Base-by-base conservation (phyloP, 306 rosid genomes). In the Datisca glomerata region DNA sequence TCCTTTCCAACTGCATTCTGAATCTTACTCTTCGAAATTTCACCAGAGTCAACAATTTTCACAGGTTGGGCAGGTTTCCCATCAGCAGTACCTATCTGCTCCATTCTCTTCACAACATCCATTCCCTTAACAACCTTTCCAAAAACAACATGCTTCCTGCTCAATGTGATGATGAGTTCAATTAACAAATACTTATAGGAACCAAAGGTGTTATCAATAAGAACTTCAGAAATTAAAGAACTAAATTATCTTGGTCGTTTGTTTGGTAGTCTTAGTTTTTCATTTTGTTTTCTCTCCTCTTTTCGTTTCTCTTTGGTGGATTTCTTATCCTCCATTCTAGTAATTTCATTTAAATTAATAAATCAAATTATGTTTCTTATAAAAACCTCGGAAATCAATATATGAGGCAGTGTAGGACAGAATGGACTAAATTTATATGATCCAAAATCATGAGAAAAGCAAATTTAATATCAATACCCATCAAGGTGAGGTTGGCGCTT, bases 101-200 rank as follows among this genome's bases (percentile, higher is more conserved):
- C 98, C 39, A 84, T 75, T 75, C 75, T 80, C 71, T 84, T 71
- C 66, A 91, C 47, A 51, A 75, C 44, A 27, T 91, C 76, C 53
- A 84, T 47, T 46, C 98, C 98, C 55, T 64, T 42, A 41, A 71
- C 71, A 56, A 84, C 94, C 59, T 75, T 91, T 49, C 96, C 98
- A 57, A 91, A 91, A 50, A 91, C 92, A 42, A 91, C 96, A 54
- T 91, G 98, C 63, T 84, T 91, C 76, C 98, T 91, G 71, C 56
- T 24, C 65, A 45, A 66, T 45, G 45, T 19, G 15, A 57, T 36
- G 37, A 41, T 24, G 29, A n/a, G 7, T 15, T 35, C 24, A 33
- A 14, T 12, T 12, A 38, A 42, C 41, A 24, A 31, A 33, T 15
- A 13, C n/a, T 4, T 12, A 23, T 39, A 35, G 6, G 34, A 14